These are phyloP conservation scores for Truncatella angustata DNA, from an alignment of 2,329 filamentous ascomycete species.

Conservation along the genomic window DNA sequence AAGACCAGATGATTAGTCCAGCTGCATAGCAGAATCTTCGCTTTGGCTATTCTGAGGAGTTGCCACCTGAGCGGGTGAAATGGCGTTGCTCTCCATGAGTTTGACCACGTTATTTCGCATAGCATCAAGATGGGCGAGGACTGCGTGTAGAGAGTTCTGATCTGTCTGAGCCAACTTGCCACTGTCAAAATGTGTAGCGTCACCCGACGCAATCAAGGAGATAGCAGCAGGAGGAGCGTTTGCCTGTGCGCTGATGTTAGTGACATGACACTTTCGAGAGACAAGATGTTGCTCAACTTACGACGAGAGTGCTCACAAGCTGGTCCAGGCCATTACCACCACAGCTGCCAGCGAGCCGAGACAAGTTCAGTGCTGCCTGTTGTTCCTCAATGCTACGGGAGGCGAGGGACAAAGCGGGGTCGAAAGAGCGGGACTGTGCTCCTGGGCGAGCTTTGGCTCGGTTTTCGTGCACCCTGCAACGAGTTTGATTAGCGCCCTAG, in stretches of 20 bases:
- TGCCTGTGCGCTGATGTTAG: slow-evolving; percentile 28
- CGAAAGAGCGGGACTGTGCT: slow-evolving; percentile 11
- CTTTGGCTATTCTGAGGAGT: neutral
- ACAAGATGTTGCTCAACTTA: slow-evolving; percentile 40
- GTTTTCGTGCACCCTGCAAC: slow-evolving; percentile 27
- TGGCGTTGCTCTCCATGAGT: slow-evolving; percentile 26
- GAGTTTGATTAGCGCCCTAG: slow-evolving; percentile 16
- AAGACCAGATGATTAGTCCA: slow-evolving; percentile 5
- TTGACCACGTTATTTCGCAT: slow-evolving; percentile 41
- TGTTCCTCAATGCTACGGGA: slow-evolving; percentile 57
- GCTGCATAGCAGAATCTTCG: slow-evolving; percentile 12
- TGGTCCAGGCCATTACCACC: slow-evolving; percentile 48
- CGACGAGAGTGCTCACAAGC: slow-evolving; percentile 61
- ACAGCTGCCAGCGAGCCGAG: slow-evolving; percentile 53
- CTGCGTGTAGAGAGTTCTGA: slow-evolving; percentile 43
- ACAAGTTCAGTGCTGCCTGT: slow-evolving; percentile 64
- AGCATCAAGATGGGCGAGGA: slow-evolving; percentile 46
- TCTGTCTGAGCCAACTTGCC: slow-evolving; percentile 41
- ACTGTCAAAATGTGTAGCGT: slow-evolving; percentile 39
- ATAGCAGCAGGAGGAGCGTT: slow-evolving; percentile 44
- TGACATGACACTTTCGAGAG: neutral
- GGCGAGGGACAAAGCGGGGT: slow-evolving; percentile 25
- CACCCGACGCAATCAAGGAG: slow-evolving; percentile 47
- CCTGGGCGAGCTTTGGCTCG: slow-evolving; percentile 18
- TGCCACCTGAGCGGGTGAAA: slow-evolving; percentile 5